phyloP scores from a whole-genome alignment of 345 rosid species.

The Ceriops zippeliana region DNA sequence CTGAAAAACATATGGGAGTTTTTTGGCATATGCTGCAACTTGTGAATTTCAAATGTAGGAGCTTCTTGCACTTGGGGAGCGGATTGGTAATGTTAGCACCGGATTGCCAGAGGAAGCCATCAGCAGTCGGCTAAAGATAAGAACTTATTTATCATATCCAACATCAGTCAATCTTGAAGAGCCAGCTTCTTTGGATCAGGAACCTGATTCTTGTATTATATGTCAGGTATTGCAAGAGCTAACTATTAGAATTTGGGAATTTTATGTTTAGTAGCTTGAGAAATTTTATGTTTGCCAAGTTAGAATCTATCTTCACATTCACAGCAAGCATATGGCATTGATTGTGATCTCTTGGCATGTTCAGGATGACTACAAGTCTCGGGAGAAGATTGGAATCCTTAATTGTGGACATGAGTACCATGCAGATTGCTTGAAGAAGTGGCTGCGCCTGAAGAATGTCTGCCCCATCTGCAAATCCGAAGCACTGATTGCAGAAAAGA shows the following conservation, averaged over 20 bases:
- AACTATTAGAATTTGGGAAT: neutral
- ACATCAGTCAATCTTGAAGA: slow-evolving; percentile 55
- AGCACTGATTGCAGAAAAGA: slow-evolving; percentile 39
- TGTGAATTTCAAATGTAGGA: slow-evolving; percentile 44
- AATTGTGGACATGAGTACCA: slow-evolving; percentile 81
- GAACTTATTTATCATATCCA: slow-evolving; percentile 34
- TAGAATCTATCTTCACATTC: too few relatives aligned
- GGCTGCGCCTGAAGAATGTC: slow-evolving; percentile 76
- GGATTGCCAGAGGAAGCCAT: slow-evolving; percentile 72
- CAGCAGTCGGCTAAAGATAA: slow-evolving; percentile 40
- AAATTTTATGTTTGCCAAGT: neutral
- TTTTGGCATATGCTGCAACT: neutral
- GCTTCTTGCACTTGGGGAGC: slow-evolving; percentile 80
- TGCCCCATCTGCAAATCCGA: slow-evolving; percentile 91
- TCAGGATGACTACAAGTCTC: slow-evolving; percentile 60
- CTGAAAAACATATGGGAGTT: neutral
- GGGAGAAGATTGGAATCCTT: slow-evolving; percentile 58
- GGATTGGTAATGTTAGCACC: slow-evolving; percentile 70
- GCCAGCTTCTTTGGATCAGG: slow-evolving; percentile 46
- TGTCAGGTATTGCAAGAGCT: slow-evolving; percentile 61
- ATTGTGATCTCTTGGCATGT: neutral
- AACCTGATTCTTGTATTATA: slow-evolving; percentile 69
- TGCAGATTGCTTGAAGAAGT: slow-evolving; percentile 73
- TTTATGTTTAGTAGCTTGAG: neutral
- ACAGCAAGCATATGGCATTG: neutral